Evolutionary conservation across 345 rosid species (phyloP).

Genomic region (Salix dunnii): DNA sequence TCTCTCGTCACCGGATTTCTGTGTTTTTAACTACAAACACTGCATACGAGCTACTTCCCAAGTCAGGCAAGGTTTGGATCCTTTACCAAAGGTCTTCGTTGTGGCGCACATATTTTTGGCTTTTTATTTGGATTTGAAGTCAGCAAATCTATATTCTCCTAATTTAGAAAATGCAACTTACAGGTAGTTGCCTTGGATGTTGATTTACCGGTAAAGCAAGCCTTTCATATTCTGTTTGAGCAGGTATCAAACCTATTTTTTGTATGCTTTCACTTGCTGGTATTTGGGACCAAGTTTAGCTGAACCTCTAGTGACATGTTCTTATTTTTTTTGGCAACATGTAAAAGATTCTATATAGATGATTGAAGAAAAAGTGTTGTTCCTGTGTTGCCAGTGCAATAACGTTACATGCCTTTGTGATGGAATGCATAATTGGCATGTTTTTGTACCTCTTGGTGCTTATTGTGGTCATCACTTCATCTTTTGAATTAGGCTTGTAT

Average conservation of each 20-base stretch:
- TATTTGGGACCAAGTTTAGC: background rate
- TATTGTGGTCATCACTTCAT: background rate
- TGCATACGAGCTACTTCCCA: constrained; percentile 92
- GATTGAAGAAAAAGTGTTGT: background rate
- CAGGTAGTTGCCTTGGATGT: constrained; percentile 36
- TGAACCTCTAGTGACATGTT: background rate
- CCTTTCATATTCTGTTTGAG: constrained; percentile 27
- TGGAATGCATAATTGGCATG: background rate
- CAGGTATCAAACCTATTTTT: constrained; percentile 15
- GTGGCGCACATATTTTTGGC: background rate
- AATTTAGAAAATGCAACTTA: constrained; percentile 12
- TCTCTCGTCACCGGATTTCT: constrained; percentile 29
- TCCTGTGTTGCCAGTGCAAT: background rate
- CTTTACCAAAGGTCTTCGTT: constrained; percentile 17
- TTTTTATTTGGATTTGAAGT: background rate
- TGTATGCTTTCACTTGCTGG: background rate
- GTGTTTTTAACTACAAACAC: constrained; percentile 66
- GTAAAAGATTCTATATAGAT: background rate
- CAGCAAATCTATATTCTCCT: constrained; percentile 15
- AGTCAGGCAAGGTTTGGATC: constrained; percentile 92
- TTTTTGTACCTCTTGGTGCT: background rate
- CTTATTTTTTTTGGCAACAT: background rate
- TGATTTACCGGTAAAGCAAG: constrained; percentile 28
- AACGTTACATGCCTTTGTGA: background rate
- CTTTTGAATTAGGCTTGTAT: background rate